Conservation (phyloP, 768 basidiomycete genomes). For the Pisolithus microcarpus region DNA sequence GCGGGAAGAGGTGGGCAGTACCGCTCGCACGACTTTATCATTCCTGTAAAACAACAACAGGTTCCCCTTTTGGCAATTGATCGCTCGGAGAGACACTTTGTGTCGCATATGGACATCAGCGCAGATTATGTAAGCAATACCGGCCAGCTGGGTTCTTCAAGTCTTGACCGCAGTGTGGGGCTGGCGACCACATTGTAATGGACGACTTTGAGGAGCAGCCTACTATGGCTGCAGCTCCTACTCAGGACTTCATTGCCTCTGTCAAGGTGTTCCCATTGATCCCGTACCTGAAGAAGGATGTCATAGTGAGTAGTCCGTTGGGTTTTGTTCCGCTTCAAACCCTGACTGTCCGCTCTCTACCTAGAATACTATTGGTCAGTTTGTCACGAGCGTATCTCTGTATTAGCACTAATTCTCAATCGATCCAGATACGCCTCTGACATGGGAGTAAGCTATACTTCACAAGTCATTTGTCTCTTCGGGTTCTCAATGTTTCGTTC, state of each 20-base stretch:
- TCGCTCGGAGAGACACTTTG: constrained; percentile 12
- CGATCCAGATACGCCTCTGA: constrained; percentile 58
- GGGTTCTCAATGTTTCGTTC: constrained; percentile 5
- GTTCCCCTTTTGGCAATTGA: constrained; percentile 19
- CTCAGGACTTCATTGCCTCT: constrained; percentile 49
- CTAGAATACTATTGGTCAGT: constrained; percentile 23
- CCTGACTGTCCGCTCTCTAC: constrained; percentile 4
- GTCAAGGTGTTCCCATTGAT: constrained; percentile 80
- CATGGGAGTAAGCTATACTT: constrained; percentile 59
- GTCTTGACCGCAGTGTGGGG: too few species aligned
- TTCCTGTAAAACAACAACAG: constrained; percentile 29
- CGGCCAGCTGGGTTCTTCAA: neutral
- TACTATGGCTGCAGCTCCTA: constrained; percentile 38
- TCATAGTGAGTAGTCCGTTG: constrained; percentile 42
- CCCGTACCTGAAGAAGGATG: constrained; percentile 61
- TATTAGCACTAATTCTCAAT: neutral
- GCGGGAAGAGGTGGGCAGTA: constrained; percentile 10
- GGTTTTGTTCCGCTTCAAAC: constrained; percentile 10
- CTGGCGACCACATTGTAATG: constrained; percentile 16
- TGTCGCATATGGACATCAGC: constrained; percentile 6
- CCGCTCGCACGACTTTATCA: constrained; percentile 15
- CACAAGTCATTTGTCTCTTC: neutral
- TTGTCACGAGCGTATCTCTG: neutral
- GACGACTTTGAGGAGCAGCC: constrained; percentile 28
- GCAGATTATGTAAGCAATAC: constrained; percentile 3